phyloP scores from a whole-genome alignment of 106 monocot genomes.

The Triglochin maritima region DNA sequence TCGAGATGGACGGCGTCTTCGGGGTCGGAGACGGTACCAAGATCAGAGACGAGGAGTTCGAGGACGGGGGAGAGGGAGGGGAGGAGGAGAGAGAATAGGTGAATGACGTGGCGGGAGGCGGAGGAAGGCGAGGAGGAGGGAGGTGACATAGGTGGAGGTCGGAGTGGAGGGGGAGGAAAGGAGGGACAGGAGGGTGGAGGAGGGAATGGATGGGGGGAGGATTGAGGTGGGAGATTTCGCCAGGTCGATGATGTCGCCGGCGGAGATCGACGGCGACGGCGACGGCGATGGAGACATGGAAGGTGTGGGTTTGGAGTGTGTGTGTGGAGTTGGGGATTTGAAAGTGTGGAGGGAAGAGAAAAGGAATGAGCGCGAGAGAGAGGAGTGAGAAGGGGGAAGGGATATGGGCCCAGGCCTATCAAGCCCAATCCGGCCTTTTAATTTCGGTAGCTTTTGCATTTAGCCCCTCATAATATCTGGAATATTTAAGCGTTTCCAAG shows the following conservation, averaged over 20 bases:
- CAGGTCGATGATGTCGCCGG: conserved; percentile 26
- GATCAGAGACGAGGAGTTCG: conserved; percentile 22
- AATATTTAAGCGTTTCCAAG: no score
- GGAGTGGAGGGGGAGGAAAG: conserved; percentile 15
- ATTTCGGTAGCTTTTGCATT: no score
- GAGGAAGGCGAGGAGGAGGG: conserved; percentile 11
- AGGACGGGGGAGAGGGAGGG: conserved; percentile 24
- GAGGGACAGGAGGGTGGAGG: conserved; percentile 24
- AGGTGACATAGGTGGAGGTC: conserved; percentile 31
- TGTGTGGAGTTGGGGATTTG: no score
- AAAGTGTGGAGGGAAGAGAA: no score
- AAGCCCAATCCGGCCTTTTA: no score
- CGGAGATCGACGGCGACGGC: conserved; percentile 9
- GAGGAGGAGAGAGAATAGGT: conserved; percentile 44
- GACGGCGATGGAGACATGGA: neutral
- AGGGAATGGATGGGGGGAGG: conserved; percentile 25
- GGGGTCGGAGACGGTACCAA: conserved; percentile 11
- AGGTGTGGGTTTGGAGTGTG: neutral
- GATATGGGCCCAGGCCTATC: no score
- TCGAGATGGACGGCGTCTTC: conserved; percentile 45
- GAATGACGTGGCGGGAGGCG: conserved; percentile 19
- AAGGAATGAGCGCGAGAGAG: no score
- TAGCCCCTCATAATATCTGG: no score
- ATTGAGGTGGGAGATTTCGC: conserved; percentile 21
- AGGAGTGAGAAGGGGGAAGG: no score